Evolutionary conservation across 2,329 filamentous ascomycete genomes (phyloP), one percentile per base, ranked within the genome.

Genomic region (Ceratocystis harringtonii): DNA sequence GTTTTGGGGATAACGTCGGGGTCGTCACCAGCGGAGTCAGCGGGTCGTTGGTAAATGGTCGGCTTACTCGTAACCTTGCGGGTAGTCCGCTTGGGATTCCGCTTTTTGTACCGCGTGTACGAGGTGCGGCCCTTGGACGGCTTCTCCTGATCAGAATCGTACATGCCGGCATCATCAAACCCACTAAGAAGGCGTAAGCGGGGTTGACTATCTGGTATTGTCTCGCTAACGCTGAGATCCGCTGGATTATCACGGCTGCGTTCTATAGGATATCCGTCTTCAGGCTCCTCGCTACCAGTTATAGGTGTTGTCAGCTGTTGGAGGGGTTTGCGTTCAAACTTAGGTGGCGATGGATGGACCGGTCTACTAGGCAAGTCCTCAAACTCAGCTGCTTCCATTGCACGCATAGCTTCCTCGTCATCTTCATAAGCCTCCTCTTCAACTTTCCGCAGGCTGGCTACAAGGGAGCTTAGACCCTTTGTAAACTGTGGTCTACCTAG

Each of bases 51-150:
- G 5, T 73, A 72, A 65, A 77, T 73, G 0, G 75, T 79, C 1
- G 83, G 83, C 68, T 76, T 79, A 77, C 87, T 89, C 67, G 85
- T 90, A 65, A 82, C 79, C 61, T 80, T 78, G 68, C 85, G 79
- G 2, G 89, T 92, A 65, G 88, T 90, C 68, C 89, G 80, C 78
- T 94, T 94, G 72, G 89, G 82, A 0, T 88, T 89, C 77, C 89
- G 89, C 81, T 94, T 94, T 79, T 92, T 92, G 78, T 82, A 92
- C 1, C 80, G 82, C 45, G 84, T 73, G 1, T 84, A 84, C 68
- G 81, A 78, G 1, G 84, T 84, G 70, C 84, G 76, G n/a, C 77
- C 78, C 63, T 78, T 82, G 52, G 52, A 17, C 0, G 77, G 75
- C 45, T 81, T 80, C n/a, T 82, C 80, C 2, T 76, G 76, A 1